Conservation (phyloP, 257 asterid genomes). For the Solanum clarkiae region DNA sequence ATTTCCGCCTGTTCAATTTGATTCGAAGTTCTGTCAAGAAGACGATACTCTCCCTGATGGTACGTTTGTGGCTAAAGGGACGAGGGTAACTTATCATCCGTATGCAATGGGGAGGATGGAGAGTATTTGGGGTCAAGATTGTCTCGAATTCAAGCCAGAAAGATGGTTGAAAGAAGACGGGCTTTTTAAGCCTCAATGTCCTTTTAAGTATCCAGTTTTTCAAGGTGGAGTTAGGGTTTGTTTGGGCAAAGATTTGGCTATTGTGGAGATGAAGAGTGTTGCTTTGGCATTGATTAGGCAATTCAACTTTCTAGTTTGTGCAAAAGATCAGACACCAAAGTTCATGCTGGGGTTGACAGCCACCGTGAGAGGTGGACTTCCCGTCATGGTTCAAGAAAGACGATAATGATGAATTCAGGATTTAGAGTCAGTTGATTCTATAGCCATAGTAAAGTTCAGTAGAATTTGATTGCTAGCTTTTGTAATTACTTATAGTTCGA, state of each 20-base stretch:
- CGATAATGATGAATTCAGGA: not conserved
- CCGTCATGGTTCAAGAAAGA: conserved; percentile 23
- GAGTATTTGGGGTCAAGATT: conserved; percentile 27
- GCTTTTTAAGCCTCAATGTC: conserved; percentile 20
- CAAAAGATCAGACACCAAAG: not conserved
- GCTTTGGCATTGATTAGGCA: conserved; percentile 29
- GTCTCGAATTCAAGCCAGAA: conserved; percentile 25
- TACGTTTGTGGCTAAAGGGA: conserved; percentile 21
- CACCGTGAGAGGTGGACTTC: conserved; percentile 38
- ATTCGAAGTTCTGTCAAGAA: conserved; percentile 47
- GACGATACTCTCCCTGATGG: conserved; percentile 63
- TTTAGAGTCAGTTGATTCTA: not conserved
- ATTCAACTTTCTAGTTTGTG: conserved; percentile 18
- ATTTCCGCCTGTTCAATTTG: conserved; percentile 78
- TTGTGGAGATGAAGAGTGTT: conserved; percentile 41
- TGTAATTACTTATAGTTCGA: not conserved
- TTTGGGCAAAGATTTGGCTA: conserved; percentile 33
- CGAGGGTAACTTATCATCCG: conserved; percentile 35
- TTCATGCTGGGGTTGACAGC: conserved; percentile 47
- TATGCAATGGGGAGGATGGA: conserved; percentile 43
- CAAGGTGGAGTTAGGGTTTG: conserved; percentile 38
- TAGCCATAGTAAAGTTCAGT: not conserved
- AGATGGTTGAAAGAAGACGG: conserved; percentile 29
- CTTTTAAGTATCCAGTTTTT: conserved; percentile 34
- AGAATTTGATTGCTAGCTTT: not conserved